Evolutionary conservation across 2,329 filamentous ascomycete genomes (phyloP).

Genomic region (Fusarium virguliforme): DNA sequence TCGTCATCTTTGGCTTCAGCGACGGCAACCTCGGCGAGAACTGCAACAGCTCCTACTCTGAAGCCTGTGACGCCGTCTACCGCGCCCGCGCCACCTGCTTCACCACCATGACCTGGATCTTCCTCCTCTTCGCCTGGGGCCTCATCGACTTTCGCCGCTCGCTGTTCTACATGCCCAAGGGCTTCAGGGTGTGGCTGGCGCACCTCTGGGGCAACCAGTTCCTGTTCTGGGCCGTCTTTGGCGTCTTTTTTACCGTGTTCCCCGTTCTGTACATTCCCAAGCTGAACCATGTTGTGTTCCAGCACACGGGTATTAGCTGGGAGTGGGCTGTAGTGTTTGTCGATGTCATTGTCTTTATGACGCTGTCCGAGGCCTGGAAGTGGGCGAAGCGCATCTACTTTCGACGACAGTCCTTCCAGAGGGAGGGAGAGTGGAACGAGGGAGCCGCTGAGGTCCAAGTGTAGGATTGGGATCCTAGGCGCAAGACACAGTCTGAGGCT

Average conservation of each 20-base stretch:
- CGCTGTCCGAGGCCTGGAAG: slow-evolving; percentile 77
- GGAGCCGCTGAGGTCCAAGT: slow-evolving; percentile 18
- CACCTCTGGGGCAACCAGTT: slow-evolving; percentile 72
- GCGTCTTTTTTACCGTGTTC: slow-evolving; percentile 72
- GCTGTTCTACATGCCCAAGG: slow-evolving; percentile 73
- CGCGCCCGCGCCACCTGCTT: slow-evolving; percentile 77
- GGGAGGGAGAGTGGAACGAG: slow-evolving; percentile 14
- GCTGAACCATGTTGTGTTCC: slow-evolving; percentile 77
- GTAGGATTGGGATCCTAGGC: not conserved
- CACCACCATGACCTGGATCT: slow-evolving; percentile 78
- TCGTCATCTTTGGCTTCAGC: slow-evolving; percentile 65
- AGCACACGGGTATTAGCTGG: slow-evolving; percentile 76
- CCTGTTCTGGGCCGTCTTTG: slow-evolving; percentile 64
- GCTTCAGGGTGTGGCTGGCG: slow-evolving; percentile 68
- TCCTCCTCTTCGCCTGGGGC: slow-evolving; percentile 80
- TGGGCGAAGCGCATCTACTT: slow-evolving; percentile 74
- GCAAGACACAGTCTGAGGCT: not conserved
- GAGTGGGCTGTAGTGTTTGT: slow-evolving; percentile 80
- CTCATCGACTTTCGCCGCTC: slow-evolving; percentile 76
- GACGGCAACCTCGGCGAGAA: slow-evolving; percentile 69
- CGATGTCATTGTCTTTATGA: slow-evolving; percentile 73
- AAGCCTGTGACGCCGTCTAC: slow-evolving; percentile 71
- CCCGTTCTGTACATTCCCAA: slow-evolving; percentile 78
- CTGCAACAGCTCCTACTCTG: slow-evolving; percentile 70
- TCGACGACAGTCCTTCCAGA: slow-evolving; percentile 50